phyloP scores from a whole-genome alignment of 495 filamentous ascomycete species.

The Lasiosphaeria miniovina region DNA sequence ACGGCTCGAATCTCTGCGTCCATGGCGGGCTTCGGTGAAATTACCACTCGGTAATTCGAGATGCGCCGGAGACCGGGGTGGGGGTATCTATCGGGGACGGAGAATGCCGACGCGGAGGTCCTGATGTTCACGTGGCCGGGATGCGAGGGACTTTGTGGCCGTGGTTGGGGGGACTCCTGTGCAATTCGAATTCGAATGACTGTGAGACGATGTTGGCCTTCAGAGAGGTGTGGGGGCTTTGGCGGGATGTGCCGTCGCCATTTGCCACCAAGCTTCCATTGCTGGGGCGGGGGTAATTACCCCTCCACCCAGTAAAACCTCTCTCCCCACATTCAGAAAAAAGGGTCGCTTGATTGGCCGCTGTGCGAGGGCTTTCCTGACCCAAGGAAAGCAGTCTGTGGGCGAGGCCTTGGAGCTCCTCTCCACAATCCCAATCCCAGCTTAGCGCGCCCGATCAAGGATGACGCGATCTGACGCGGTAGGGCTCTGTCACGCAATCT shows the following conservation, averaged over 20 bases:
- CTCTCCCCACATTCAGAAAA: too few species aligned
- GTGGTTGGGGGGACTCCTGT: too few species aligned
- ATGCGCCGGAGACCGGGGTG: background rate
- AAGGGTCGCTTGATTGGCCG: too few species aligned
- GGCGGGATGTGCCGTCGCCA: too few species aligned
- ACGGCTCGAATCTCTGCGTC: conserved; percentile 85
- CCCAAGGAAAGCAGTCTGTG: background rate
- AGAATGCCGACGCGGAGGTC: conserved; percentile 1
- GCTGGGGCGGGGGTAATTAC: background rate
- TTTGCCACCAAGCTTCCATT: background rate
- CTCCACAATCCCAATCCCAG: background rate
- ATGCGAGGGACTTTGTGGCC: background rate
- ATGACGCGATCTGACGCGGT: conserved; percentile 31
- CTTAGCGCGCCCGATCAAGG: background rate
- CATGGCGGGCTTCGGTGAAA: conserved; percentile 53
- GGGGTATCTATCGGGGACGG: background rate
- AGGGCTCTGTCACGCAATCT: conserved; percentile 13
- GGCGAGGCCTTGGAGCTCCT: background rate
- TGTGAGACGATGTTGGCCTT: too few species aligned
- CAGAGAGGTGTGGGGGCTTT: too few species aligned
- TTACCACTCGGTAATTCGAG: conserved; percentile 18
- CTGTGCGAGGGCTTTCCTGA: too few species aligned
- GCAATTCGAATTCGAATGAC: too few species aligned
- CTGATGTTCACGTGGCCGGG: background rate
- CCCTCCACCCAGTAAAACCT: too few species aligned